These are phyloP conservation scores for Dalbergia cochinchinensis DNA, from an alignment of 306 rosid species.

Conservation along the genomic window DNA sequence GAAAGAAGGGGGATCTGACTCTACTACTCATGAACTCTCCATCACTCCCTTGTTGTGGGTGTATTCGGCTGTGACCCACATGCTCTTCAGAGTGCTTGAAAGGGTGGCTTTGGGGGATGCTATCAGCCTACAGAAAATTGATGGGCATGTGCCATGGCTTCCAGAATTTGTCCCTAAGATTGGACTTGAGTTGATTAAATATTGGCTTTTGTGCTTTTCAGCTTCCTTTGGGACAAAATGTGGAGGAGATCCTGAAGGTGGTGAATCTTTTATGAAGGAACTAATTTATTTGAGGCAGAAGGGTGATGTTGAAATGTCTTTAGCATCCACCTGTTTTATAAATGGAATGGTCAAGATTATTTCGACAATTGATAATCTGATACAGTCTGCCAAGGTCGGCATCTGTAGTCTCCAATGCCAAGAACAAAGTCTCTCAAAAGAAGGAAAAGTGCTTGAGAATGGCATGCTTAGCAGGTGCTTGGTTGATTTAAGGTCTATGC, in stretches of 20 bases:
- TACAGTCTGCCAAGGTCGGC: conserved; percentile 70
- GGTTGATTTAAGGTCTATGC: conserved; percentile 66
- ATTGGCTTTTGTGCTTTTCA: conserved; percentile 60
- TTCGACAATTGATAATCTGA: conserved; percentile 61
- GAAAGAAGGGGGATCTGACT: conserved; percentile 47
- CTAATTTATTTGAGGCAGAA: conserved; percentile 69
- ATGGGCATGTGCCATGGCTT: conserved; percentile 80
- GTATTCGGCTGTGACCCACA: conserved; percentile 70
- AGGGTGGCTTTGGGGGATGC: conserved; percentile 69
- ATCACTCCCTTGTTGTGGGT: conserved; percentile 77
- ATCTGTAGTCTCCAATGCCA: conserved; percentile 46
- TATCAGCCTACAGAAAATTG: conserved; percentile 47
- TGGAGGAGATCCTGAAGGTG: conserved; percentile 48
- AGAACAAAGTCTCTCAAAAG: conserved; percentile 62
- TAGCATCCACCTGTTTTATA: conserved; percentile 86
- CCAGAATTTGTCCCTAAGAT: conserved; percentile 90
- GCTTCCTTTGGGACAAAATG: conserved; percentile 47
- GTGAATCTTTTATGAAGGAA: conserved; percentile 68
- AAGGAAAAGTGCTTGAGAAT: conserved; percentile 71
- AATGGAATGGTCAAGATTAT: conserved; percentile 65
- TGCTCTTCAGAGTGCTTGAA: conserved; percentile 80
- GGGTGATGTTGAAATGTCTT: conserved; percentile 67
- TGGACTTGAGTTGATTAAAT: conserved; percentile 78
- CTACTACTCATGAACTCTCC: conserved; percentile 44
- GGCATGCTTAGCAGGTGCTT: conserved; percentile 68